phyloP scores from a whole-genome alignment of 495 filamentous ascomycete genomes.

The Xylona heveae region DNA sequence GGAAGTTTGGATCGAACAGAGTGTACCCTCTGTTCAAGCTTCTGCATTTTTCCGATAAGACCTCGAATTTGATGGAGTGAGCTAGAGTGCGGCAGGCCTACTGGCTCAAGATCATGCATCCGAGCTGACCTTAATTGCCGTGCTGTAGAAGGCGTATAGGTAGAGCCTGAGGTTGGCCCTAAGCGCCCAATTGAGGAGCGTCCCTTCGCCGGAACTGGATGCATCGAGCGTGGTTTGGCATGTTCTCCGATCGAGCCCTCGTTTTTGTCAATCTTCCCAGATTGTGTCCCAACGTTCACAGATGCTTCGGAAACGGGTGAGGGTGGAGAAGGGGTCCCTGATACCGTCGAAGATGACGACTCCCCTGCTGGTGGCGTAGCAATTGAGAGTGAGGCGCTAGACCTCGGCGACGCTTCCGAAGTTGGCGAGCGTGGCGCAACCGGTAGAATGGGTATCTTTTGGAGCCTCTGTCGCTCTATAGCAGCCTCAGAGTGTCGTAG shows the following conservation, averaged over 20 bases:
- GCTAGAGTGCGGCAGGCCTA: constrained; percentile 46
- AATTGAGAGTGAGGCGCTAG: constrained; percentile 35
- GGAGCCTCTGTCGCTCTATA: constrained; percentile 25
- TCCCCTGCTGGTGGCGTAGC: constrained; percentile 8
- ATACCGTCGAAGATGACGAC: not conserved
- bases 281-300: constrained; percentile 9
- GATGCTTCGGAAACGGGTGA: constrained; percentile 18
- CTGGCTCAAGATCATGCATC: constrained; percentile 14
- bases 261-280: too few species aligned
- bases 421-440: constrained; percentile 6
- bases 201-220: constrained; percentile 4
- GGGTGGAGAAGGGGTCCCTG: not conserved
- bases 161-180: constrained; percentile 28
- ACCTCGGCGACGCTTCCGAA: constrained; percentile 27
- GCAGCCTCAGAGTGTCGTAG: constrained; percentile 43
- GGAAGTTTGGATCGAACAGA: constrained; percentile 86
- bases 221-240: constrained; percentile 9
- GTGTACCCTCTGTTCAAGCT: constrained; percentile 79
- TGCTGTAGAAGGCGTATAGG: constrained; percentile 18
- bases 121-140: too few species aligned
- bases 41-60: constrained; percentile 90
- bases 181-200: constrained; percentile 20
- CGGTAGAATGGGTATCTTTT: constrained; percentile 17
- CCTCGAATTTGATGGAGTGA: constrained; percentile 84
- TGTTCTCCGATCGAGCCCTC: too few species aligned